Conservation (phyloP, 768 basidiomycete genomes). For the Pholiota conissans region DNA sequence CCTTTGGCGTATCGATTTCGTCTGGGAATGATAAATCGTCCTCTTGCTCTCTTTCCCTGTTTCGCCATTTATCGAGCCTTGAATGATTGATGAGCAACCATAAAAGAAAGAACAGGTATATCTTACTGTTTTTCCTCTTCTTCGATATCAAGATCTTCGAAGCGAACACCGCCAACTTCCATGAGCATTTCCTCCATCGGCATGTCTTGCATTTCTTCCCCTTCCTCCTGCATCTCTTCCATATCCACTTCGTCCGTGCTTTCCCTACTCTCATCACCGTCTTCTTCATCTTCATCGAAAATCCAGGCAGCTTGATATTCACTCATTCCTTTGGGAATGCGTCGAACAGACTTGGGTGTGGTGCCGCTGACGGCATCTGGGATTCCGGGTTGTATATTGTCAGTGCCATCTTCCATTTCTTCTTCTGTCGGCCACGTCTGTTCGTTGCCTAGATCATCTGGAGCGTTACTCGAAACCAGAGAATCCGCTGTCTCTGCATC, state of each 20-base stretch:
- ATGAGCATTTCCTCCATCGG: conserved; percentile 60
- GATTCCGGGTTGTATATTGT: conserved; percentile 33
- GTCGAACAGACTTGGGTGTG: conserved; percentile 77
- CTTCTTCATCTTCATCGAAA: conserved; percentile 69
- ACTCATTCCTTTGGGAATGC: conserved; percentile 93
- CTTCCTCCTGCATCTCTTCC: conserved; percentile 49
- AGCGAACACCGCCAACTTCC: conserved; percentile 56
- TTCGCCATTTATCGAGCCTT: conserved; percentile 71
- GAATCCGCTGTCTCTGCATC: conserved; percentile 73
- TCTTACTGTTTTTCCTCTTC: conserved; percentile 88
- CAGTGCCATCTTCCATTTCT: conserved; percentile 64
- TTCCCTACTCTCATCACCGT: conserved; percentile 38
- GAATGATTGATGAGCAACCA: conserved; percentile 1
- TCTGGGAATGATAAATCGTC: conserved; percentile 92
- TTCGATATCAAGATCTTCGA: conserved; percentile 78
- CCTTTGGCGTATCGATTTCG: conserved; percentile 92
- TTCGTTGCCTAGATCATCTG: conserved; percentile 89
- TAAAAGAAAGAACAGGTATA: not conserved
- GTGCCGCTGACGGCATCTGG: conserved; percentile 72
- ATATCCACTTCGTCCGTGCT: conserved; percentile 28
- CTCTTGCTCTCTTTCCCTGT: conserved; percentile 71
- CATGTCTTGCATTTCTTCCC: conserved; percentile 63
- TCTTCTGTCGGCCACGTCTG: conserved; percentile 99
- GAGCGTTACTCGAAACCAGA: conserved; percentile 82
- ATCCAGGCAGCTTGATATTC: conserved; percentile 99